Evolutionary conservation across 2,329 filamentous ascomycete species (phyloP).

Genomic region (Microsporum canis): DNA sequence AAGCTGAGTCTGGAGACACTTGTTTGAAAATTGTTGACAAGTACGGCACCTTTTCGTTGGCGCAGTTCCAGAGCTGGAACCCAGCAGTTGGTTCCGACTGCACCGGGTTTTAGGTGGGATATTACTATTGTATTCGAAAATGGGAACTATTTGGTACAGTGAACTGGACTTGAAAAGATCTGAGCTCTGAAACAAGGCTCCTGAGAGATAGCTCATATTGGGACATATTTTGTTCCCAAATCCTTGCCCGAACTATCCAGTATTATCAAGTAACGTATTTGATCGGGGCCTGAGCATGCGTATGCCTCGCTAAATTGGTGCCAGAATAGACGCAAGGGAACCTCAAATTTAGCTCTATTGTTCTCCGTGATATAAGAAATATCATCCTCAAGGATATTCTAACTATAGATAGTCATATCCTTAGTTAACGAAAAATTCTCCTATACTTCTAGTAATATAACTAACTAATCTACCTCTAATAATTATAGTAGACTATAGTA

Average conservation of each 20-base stretch:
- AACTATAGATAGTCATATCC: neutral
- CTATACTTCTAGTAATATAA: too few species aligned
- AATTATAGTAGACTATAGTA: neutral
- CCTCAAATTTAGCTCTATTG: too few species aligned
- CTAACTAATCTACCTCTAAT: too few species aligned
- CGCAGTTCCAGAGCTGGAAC: constrained; percentile 7
- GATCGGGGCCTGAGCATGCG: neutral
- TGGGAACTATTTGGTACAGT: neutral
- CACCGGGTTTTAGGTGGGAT: constrained; percentile 14
- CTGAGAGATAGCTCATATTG: neutral
- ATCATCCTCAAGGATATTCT: neutral
- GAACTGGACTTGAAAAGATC: neutral
- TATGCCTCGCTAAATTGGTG: neutral
- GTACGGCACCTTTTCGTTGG: constrained; percentile 5
- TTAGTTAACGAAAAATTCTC: neutral
- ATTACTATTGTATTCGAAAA: constrained; percentile 10
- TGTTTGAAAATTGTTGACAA: constrained; percentile 7
- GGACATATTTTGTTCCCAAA: neutral
- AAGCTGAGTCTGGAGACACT: neutral
- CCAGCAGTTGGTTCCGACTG: constrained; percentile 10
- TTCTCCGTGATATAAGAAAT: neutral
- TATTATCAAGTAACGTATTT: neutral
- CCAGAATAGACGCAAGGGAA: neutral
- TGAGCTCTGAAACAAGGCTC: neutral
- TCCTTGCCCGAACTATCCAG: neutral